Percentiles rank a stretch among this genome's conserved stretches.
Conservation (phyloP, 768 basidiomycete genomes). For the Mycena haematopus region DNA sequence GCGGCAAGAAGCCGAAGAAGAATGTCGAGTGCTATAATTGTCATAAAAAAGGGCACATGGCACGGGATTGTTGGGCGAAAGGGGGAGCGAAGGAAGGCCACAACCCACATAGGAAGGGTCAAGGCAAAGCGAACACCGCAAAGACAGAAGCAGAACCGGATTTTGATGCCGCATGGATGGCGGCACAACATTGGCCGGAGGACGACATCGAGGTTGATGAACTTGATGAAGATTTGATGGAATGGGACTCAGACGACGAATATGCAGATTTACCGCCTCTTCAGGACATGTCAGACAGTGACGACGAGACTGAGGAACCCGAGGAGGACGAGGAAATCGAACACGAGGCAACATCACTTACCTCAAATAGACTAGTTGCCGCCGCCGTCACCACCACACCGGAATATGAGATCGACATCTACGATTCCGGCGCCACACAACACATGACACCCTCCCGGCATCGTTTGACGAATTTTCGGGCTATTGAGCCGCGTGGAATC, state of each 20-base stretch:
- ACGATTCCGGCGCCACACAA: conserved; percentile 44
- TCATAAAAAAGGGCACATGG: conserved; percentile 37
- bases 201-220: conserved; percentile 5
- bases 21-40: conserved; percentile 39
- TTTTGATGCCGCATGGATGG: not conserved
- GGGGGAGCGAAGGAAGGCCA: conserved; percentile 48
- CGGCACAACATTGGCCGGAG: not conserved
- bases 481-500: conserved; percentile 37
- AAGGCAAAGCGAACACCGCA: not conserved
- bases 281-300: conserved; percentile 2
- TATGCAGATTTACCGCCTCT: not conserved
- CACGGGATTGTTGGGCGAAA: conserved; percentile 42
- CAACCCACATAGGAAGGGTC: conserved; percentile 22
- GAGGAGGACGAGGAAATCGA: not conserved
- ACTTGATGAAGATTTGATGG: conserved; percentile 12
- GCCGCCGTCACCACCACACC: not conserved
- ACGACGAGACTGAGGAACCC: not conserved
- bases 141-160: not conserved
- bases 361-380: not conserved
- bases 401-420: conserved; percentile 34
- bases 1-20: conserved; percentile 5
- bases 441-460: conserved; percentile 44
- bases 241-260: conserved; percentile 4
- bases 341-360: not conserved
- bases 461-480: conserved; percentile 36